phyloP scores from a whole-genome alignment of 306 rosid genomes.

The Medicago truncatula region DNA sequence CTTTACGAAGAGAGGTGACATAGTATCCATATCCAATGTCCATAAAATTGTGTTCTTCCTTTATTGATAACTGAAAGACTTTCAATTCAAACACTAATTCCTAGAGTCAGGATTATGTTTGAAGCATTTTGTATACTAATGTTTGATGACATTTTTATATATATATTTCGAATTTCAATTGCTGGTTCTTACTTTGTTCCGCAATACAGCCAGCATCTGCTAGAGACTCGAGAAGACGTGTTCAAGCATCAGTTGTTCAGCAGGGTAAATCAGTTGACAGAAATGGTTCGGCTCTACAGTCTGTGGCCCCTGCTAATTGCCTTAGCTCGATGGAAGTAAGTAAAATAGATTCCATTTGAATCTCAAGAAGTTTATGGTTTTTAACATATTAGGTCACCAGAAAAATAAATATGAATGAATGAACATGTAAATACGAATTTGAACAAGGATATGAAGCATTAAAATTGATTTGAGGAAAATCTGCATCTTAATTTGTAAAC shows the following conservation, averaged over 20 bases:
- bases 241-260: conserved; percentile 40
- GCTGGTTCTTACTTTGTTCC: conserved; percentile 22
- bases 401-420: too few species aligned
- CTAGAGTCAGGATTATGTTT: background rate
- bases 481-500: background rate
- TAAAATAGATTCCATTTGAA: background rate
- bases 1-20: background rate
- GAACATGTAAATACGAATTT: background rate
- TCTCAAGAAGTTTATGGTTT: background rate
- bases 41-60: too few species aligned
- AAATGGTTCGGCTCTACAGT: conserved; percentile 40
- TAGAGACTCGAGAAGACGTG: conserved; percentile 43
- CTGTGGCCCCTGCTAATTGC: conserved; percentile 49
- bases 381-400: too few species aligned
- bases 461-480: conserved; percentile 4
- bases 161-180: background rate
- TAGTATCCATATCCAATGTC: background rate
- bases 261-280: conserved; percentile 41
- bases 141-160: background rate
- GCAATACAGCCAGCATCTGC: conserved; percentile 53
- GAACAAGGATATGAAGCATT: background rate
- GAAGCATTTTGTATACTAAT: conserved; percentile 8
- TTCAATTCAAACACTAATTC: conserved; percentile 2
- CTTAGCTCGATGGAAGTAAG: conserved; percentile 56
- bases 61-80: background rate